Base-by-base conservation (phyloP, 192 early-diverging fungal species). In the Umbelopsis sp. region DNA sequence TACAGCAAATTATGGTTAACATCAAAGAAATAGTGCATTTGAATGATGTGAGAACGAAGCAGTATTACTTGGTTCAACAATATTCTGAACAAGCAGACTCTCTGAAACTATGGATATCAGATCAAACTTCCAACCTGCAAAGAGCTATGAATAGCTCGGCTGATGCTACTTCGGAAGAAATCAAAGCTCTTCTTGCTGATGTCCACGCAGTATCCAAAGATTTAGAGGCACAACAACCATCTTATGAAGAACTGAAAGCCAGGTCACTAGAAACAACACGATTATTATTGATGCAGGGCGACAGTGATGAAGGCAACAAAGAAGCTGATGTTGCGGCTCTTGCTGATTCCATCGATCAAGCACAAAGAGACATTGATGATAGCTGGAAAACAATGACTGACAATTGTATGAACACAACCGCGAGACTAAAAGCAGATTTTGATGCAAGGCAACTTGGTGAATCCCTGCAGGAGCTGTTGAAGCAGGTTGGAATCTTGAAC, bases 21-120 rank as follows among this genome's bases (percentile, higher is more conserved):
- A 49, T 69, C 27, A 49, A 69, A 49, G 46, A 46, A 12, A 52
- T 69, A 21, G 51, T 69, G 15, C 49, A 69, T 13, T 48, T 48
- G 20, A 69, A 69, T 15, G 48, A 69, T 16, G 49, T 6, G 0
- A 52, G 49, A 27, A 50, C 15, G 6, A 46, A 41, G 2, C 47
- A 48, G 6, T 20, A 23, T 3, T 33, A 35, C 15, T 23, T 48
- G 6, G 37, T 69, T 22, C 25, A 33, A 33, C 51, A 49, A 2
- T 69, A 69, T 27, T 23, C 20, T 30, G 51, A 50, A 3, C 48
- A 69, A 69, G 67, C 67, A 18, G 23, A 69, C 10, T 18, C 27
- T 48, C 27, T 69, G 18, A 27, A 35, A 46, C 10, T 25, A n/a
- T 69, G 67, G 67, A 20, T 69, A 23, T 5, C 27, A 25, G 33